phyloP scores from a whole-genome alignment of 176 grass and related monocot species.

The Bothriochloa decipiens region DNA sequence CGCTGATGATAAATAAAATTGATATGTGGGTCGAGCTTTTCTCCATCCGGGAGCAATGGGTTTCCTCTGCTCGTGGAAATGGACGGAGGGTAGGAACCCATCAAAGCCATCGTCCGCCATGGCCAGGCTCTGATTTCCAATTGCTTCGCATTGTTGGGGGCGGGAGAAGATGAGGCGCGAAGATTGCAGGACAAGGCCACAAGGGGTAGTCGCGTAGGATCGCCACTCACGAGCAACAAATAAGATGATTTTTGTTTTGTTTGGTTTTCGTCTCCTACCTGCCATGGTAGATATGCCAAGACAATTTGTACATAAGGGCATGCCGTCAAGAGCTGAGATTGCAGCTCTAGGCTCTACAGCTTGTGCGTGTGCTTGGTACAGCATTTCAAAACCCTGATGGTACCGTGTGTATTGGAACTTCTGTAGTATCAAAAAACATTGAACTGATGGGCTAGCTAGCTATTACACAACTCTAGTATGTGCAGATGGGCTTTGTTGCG shows the following conservation, averaged over 20 bases:
- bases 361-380: not conserved
- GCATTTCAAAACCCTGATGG: not conserved
- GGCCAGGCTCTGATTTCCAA: not conserved
- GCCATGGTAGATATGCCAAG: not conserved
- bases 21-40: not conserved
- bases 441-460: too few relatives aligned
- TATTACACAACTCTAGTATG: too few relatives aligned
- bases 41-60: not conserved
- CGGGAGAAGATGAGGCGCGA: not conserved
- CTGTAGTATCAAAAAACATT: too few relatives aligned
- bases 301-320: not conserved
- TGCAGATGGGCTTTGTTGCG: too few relatives aligned
- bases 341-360: not conserved
- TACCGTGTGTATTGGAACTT: not conserved
- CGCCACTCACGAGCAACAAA: not conserved
- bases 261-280: not conserved
- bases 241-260: not conserved
- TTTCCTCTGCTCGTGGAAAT: not conserved
- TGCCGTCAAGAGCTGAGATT: not conserved
- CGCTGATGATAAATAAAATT: not conserved
- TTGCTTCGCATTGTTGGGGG: not conserved
- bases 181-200: not conserved
- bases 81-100: not conserved
- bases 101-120: not conserved
- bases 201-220: not conserved